Evolutionary conservation across 306 rosid genomes (phyloP).

Genomic region (Albizia julibrissin): DNA sequence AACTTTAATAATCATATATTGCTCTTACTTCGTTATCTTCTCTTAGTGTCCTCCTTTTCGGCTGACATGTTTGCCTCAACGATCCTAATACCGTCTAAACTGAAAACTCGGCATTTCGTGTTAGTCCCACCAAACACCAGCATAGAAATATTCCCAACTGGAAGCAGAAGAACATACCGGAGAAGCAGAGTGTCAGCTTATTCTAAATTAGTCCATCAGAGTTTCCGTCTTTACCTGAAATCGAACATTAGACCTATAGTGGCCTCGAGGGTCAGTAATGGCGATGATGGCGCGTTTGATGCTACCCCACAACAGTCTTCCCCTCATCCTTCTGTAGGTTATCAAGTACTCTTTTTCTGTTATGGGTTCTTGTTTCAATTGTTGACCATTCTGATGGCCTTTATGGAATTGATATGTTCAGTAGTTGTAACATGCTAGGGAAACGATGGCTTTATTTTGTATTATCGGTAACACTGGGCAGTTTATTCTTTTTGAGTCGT

Average conservation of each 20-base stretch:
- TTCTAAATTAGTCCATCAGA: background rate
- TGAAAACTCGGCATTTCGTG: conserved; percentile 43
- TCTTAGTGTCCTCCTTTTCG: background rate
- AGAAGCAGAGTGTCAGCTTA: conserved; percentile 31
- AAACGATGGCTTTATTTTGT: background rate
- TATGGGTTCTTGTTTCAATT: background rate
- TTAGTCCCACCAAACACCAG: conserved; percentile 2
- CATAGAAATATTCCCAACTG: conserved; percentile 23
- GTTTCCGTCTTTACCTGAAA: conserved; percentile 22
- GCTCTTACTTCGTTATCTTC: background rate
- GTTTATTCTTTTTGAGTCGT: background rate
- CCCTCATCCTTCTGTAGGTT: conserved; percentile 54
- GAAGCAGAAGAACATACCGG: conserved; percentile 31
- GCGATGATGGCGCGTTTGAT: conserved; percentile 45
- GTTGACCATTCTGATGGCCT: background rate
- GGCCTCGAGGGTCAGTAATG: conserved; percentile 42
- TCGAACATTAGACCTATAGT: conserved; percentile 38
- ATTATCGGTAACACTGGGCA: background rate
- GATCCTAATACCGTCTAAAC: conserved; percentile 42
- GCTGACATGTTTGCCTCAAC: conserved; percentile 56
- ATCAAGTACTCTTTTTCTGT: background rate
- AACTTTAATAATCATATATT: background rate
- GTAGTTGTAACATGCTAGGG: background rate
- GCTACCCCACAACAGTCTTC: conserved; percentile 48
- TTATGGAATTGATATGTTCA: background rate